Conservation (phyloP, 2,329 filamentous ascomycete genomes). For the Colletotrichum sp. region DNA sequence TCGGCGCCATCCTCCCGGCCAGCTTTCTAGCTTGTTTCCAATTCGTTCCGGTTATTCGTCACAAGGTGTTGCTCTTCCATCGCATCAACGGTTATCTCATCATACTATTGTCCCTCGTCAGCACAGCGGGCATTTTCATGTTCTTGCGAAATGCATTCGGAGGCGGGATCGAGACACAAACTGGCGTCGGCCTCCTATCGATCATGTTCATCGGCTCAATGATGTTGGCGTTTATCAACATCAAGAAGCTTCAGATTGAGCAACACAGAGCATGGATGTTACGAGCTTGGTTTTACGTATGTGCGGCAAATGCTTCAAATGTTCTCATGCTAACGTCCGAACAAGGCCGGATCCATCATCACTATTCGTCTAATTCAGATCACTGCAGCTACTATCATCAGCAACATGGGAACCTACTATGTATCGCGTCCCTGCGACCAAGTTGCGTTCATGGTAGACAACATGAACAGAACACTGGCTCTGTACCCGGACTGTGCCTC, state of each 20-base stretch:
- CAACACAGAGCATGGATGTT: constrained; percentile 71
- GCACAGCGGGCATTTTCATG: constrained; percentile 56
- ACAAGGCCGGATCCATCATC: constrained; percentile 50
- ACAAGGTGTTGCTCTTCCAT: constrained; percentile 58
- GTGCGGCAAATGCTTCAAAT: not conserved
- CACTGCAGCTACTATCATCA: constrained; percentile 35
- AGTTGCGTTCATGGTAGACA: constrained; percentile 42
- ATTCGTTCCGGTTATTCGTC: constrained; percentile 52
- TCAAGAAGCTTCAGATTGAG: constrained; percentile 66
- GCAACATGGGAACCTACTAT: constrained; percentile 30
- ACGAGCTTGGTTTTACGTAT: constrained; percentile 54
- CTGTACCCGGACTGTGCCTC: constrained; percentile 49
- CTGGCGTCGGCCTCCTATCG: constrained; percentile 44
- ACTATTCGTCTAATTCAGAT: constrained; percentile 53
- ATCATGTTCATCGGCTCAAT: constrained; percentile 49
- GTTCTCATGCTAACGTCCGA: rapidly evolving
- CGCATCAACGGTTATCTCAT: constrained; percentile 65
- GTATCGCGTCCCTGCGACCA: constrained; percentile 50
- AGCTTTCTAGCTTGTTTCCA: constrained; percentile 49
- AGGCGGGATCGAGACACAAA: constrained; percentile 56
- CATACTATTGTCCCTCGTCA: constrained; percentile 49
- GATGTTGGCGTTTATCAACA: constrained; percentile 56
- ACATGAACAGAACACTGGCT: constrained; percentile 25
- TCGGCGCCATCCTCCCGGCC: constrained; percentile 49
- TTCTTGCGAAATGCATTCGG: constrained; percentile 57